These are phyloP conservation scores for Setomelanomma holmii DNA, from an alignment of 2,329 filamentous ascomycete species.

Conservation along the genomic window DNA sequence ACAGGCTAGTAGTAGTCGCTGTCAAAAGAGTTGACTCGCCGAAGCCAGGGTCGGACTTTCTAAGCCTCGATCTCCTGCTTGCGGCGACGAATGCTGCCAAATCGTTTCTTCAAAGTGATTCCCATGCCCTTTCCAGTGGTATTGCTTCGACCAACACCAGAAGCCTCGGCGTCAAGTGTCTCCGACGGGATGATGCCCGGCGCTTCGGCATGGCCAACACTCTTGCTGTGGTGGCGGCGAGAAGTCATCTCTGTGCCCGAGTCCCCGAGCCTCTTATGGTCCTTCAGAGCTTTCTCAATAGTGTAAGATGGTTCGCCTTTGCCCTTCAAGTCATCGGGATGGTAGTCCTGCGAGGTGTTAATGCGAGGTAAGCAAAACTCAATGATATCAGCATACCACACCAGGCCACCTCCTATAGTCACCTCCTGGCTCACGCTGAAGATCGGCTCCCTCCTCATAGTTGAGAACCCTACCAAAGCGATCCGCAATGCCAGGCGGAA, in stretches of 20 bases:
- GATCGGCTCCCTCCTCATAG: constrained; percentile 85
- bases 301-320: constrained; percentile 80
- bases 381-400: constrained; percentile 63
- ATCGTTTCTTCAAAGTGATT: constrained; percentile 55
- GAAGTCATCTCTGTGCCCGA: constrained; percentile 54
- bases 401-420: constrained; percentile 79
- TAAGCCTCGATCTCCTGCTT: constrained; percentile 36
- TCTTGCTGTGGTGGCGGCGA: constrained; percentile 46
- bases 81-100: constrained; percentile 54
- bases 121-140: constrained; percentile 47
- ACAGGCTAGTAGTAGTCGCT: constrained; percentile 8
- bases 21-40: constrained; percentile 5
- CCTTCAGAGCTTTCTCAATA: constrained; percentile 71
- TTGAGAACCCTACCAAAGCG: constrained; percentile 72
- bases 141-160: constrained; percentile 41
- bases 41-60: constrained; percentile 11
- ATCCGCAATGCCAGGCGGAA: constrained; percentile 77
- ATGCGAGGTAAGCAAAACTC: neutral
- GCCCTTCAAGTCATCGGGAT: constrained; percentile 79
- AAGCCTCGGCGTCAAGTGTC: constrained; percentile 37
- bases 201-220: constrained; percentile 43
- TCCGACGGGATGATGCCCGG: constrained; percentile 24
- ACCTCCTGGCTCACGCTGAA: constrained; percentile 83
- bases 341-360: constrained; percentile 61
- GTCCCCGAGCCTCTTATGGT: constrained; percentile 57